These are phyloP conservation scores for Inga leiocalycina DNA, from an alignment of 306 rosid genomes.

Conservation along the genomic window DNA sequence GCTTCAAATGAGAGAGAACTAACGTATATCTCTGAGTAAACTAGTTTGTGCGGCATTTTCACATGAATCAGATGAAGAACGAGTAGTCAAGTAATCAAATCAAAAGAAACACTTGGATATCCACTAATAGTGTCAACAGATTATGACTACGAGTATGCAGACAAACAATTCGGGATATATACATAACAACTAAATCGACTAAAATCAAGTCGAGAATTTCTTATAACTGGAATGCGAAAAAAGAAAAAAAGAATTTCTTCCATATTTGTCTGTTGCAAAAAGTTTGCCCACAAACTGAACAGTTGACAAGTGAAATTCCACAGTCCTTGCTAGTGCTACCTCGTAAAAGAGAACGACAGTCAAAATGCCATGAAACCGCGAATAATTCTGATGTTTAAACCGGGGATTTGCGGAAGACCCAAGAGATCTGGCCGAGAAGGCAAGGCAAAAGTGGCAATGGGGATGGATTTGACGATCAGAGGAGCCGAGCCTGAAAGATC, in stretches of 20 bases:
- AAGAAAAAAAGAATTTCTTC: slow-evolving; percentile 30
- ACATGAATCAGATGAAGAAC: slow-evolving; percentile 24
- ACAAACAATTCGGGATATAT: not conserved
- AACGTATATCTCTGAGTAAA: slow-evolving; percentile 22
- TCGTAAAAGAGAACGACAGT: slow-evolving; percentile 33
- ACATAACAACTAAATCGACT: not conserved
- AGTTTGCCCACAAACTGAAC: slow-evolving; percentile 32
- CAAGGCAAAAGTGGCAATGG: slow-evolving; percentile 24
- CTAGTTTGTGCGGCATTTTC: slow-evolving; percentile 31
- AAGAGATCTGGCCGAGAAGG: slow-evolving; percentile 52
- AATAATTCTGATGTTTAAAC: slow-evolving; percentile 31
- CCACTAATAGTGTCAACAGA: slow-evolving; percentile 23
- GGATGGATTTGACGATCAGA: slow-evolving; percentile 49
- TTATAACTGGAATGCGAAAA: not conserved
- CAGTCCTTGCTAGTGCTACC: slow-evolving; percentile 49
- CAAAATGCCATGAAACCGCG: slow-evolving; percentile 50
- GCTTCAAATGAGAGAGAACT: slow-evolving; percentile 13
- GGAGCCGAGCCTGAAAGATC: slow-evolving; percentile 56
- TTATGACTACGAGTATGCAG: not conserved
- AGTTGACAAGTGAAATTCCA: slow-evolving; percentile 31
- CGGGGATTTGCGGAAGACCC: slow-evolving; percentile 16
- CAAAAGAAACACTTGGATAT: slow-evolving; percentile 5
- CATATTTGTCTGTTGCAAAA: slow-evolving; percentile 10
- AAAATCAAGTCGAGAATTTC: slow-evolving; percentile 13
- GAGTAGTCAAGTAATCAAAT: not conserved